A percentile compares a stretch with the other conserved stretches of the same genome.
phyloP scores from a whole-genome alignment of 2,329 filamentous ascomycete genomes.

The Fusarium azukiicola region DNA sequence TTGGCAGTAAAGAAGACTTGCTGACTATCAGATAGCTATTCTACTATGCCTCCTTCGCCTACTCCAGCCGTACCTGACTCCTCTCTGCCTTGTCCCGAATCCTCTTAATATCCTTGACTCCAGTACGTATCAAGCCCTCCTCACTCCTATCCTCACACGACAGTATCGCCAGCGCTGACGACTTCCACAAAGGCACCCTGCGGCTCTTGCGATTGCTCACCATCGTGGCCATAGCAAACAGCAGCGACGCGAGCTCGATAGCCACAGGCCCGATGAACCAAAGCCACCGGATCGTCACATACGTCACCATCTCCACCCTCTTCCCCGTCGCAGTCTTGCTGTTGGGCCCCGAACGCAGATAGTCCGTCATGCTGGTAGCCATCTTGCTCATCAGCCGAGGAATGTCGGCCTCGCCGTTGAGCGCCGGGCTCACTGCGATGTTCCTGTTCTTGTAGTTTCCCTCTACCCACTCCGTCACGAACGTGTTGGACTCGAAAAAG shows the following conservation, averaged over 20 bases:
- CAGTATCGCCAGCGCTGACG: slow-evolving; percentile 36
- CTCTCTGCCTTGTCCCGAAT: neutral
- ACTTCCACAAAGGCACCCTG: slow-evolving; percentile 40
- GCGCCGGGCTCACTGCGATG: slow-evolving; percentile 30
- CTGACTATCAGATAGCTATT: neutral
- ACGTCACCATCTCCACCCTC: slow-evolving; percentile 23
- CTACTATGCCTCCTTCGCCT: neutral
- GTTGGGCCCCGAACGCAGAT: slow-evolving; percentile 34
- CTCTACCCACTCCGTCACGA: slow-evolving; percentile 28
- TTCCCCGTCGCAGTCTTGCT: neutral
- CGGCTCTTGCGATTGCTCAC: slow-evolving; percentile 21
- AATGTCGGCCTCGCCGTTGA: slow-evolving; percentile 33
- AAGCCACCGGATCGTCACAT: slow-evolving; percentile 29
- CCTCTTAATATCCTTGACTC: neutral
- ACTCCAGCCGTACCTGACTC: neutral
- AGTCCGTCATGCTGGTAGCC: slow-evolving; percentile 40
- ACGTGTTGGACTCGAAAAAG: slow-evolving; percentile 28
- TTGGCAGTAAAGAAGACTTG: neutral
- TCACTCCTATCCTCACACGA: neutral
- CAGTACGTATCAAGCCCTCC: neutral
- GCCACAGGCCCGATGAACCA: slow-evolving; percentile 27
- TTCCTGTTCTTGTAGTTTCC: slow-evolving; percentile 30
- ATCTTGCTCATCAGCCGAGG: slow-evolving; percentile 23
- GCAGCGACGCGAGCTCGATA: slow-evolving; percentile 20
- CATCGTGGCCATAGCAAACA: slow-evolving; percentile 35